These are phyloP conservation scores for Avena atlantica DNA, from an alignment of 176 grass and related monocot genomes.

Conservation along the genomic window DNA sequence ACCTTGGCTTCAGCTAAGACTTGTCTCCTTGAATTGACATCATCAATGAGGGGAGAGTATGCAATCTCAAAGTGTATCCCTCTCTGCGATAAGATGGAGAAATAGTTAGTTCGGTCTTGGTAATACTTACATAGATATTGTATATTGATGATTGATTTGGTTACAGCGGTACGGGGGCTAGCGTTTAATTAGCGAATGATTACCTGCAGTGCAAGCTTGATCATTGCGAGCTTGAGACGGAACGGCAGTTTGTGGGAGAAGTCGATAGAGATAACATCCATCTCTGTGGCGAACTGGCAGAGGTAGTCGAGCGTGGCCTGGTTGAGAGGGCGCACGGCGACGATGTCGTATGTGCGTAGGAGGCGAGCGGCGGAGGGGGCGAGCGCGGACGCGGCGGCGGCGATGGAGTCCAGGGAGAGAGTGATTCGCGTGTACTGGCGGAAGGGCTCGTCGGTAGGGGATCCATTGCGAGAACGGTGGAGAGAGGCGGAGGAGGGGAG, in stretches of 20 bases:
- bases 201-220: conserved; percentile 80
- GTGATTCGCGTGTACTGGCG: conserved; percentile 79
- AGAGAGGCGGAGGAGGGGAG: conserved; percentile 58
- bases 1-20: conserved; percentile 73
- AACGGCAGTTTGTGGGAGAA: conserved; percentile 78
- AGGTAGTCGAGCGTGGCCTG: conserved; percentile 78
- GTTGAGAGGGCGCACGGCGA: conserved; percentile 60
- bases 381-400: conserved; percentile 45
- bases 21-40: conserved; percentile 60
- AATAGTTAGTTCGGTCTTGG: not conserved
- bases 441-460: conserved; percentile 48
- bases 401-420: conserved; percentile 53
- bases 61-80: conserved; percentile 81
- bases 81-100: conserved; percentile 41
- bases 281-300: conserved; percentile 47
- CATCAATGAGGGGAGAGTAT: conserved; percentile 70
- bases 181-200: not conserved
- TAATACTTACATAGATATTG: not conserved
- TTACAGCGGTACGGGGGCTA: no score
- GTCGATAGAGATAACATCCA: conserved; percentile 78
- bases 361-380: conserved; percentile 49
- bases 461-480: conserved; percentile 53
- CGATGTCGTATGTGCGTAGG: conserved; percentile 72
- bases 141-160: no score
- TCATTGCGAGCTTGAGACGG: conserved; percentile 64